These are phyloP conservation scores for Ganoderma leucocontextum DNA, from an alignment of 1,284 basidiomycete genomes.

Conservation along the genomic window DNA sequence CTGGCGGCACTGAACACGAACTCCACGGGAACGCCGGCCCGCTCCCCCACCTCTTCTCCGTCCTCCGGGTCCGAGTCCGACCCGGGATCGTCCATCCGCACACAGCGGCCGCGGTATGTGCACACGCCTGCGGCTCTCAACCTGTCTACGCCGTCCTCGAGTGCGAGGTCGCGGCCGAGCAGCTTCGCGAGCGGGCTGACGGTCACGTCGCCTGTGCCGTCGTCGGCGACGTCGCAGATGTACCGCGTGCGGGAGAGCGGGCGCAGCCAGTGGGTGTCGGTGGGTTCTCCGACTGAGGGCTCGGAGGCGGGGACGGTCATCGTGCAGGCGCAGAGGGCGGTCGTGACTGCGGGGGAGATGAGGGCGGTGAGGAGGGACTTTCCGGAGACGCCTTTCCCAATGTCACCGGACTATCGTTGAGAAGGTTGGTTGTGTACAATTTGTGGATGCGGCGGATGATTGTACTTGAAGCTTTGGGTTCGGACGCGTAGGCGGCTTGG, in stretches of 20 bases:
- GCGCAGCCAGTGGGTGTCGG: neutral
- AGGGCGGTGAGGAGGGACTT: slow-evolving; percentile 6
- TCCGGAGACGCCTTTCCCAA: neutral
- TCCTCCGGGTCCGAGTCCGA: neutral
- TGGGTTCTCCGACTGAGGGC: neutral
- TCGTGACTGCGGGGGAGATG: slow-evolving; percentile 8
- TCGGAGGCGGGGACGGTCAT: neutral
- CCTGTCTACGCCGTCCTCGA: neutral
- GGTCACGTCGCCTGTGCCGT: slow-evolving; percentile 7
- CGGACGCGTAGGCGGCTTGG: neutral
- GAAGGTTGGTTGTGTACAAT: too few relatives aligned
- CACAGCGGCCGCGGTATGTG: neutral
- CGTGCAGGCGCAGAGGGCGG: slow-evolving; percentile 5
- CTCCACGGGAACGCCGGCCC: neutral
- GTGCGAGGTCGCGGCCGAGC: neutral
- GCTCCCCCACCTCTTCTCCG: neutral
- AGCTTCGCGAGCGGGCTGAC: slow-evolving; percentile 6
- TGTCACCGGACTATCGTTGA: neutral
- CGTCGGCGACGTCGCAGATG: slow-evolving; percentile 13
- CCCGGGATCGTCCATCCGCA: neutral
- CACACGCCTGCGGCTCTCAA: neutral
- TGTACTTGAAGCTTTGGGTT: neutral
- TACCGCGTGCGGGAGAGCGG: neutral
- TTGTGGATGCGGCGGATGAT: neutral
- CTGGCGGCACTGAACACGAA: neutral